Percentiles rank a stretch among this genome's conserved stretches.
phyloP scores from a whole-genome alignment of 306 rosid species.

The Mucuna pruriens region DNA sequence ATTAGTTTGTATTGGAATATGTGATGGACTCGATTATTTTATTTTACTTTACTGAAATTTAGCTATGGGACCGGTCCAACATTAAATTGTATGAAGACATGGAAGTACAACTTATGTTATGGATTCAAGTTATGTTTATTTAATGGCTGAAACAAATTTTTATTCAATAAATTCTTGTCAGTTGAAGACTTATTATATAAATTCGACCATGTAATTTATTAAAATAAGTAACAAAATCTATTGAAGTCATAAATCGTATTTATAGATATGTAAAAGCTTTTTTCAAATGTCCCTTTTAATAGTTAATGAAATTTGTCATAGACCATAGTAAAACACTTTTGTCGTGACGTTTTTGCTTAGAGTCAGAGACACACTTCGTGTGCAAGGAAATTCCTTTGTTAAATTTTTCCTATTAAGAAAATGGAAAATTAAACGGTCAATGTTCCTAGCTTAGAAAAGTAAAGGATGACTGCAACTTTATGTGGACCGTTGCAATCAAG shows the following conservation, averaged over 20 bases:
- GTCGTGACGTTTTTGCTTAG: neutral
- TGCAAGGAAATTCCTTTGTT: neutral
- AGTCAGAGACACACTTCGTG: constrained; percentile 15
- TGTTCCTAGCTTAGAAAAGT: constrained; percentile 19
- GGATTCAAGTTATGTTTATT: neutral
- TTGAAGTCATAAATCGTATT: neutral
- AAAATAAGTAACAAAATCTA: neutral
- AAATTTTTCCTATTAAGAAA: neutral
- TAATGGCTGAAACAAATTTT: neutral
- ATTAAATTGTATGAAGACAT: too few relatives aligned
- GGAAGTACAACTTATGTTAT: neutral
- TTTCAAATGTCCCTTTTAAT: too few relatives aligned
- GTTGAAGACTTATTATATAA: neutral
- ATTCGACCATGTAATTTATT: neutral
- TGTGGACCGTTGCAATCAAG: constrained; percentile 35
- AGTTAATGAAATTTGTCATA: neutral
- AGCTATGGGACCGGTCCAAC: neutral
- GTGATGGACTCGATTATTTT: neutral
- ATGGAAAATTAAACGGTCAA: constrained; percentile 25
- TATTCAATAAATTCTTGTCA: neutral
- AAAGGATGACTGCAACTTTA: constrained; percentile 15
- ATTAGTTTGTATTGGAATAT: neutral
- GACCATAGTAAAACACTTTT: neutral
- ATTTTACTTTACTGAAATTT: neutral
- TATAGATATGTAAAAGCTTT: too few relatives aligned